Conservation (phyloP, 202 grass and related monocot species). For the Saccharum hybrid region DNA sequence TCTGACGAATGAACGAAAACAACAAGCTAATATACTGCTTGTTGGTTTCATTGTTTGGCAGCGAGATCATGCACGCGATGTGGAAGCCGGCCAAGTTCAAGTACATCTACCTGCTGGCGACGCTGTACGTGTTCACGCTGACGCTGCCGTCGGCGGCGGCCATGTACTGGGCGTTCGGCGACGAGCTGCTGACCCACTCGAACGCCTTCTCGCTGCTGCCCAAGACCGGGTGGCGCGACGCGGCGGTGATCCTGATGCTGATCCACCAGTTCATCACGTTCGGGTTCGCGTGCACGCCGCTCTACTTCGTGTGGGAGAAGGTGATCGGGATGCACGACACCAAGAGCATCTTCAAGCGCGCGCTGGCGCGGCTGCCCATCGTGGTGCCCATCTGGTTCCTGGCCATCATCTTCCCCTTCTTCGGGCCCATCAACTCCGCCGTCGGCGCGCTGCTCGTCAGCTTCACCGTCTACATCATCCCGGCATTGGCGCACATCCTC, state of each 20-base stretch:
- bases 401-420: conserved; percentile 99
- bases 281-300: conserved; percentile 94
- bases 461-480: conserved; percentile 99
- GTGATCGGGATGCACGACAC: conserved; percentile 94
- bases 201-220: conserved; percentile 96
- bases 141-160: conserved; percentile 90
- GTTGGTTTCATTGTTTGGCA: conserved; percentile 5
- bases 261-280: conserved; percentile 99
- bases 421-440: conserved; percentile 99
- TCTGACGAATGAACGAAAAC: not conserved
- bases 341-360: conserved; percentile 80
- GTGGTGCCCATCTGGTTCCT: conserved; percentile 99
- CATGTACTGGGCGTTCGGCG: conserved; percentile 98
- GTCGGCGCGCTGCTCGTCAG: conserved; percentile 97
- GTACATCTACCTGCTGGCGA: conserved; percentile 97
- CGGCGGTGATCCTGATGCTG: conserved; percentile 87
- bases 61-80: conserved; percentile 99
- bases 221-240: conserved; percentile 64
- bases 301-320: conserved; percentile 90
- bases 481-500: conserved; percentile 86
- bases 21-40: not conserved
- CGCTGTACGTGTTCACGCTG: conserved; percentile 99
- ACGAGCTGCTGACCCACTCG: conserved; percentile 77
- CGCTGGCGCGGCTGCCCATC: conserved; percentile 85
- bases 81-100: conserved; percentile 99